Evolutionary conservation across 805 yeast genomes (phyloP).

Genomic region (Saccharomyces mikatae): DNA sequence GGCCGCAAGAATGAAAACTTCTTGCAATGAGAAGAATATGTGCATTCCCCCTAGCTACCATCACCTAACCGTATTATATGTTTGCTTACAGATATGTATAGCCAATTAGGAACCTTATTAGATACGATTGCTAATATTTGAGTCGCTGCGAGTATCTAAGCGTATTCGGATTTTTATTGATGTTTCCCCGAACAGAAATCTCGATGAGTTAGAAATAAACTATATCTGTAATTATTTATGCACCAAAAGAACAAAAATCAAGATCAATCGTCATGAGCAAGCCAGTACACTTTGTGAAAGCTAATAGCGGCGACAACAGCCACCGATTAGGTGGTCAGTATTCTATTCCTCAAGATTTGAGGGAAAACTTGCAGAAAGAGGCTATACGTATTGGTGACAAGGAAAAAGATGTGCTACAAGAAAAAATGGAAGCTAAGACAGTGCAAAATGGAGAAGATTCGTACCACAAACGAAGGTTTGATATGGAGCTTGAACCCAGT

Average conservation of each 20-base stretch:
- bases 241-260: neutral
- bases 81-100: neutral
- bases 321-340: conserved; percentile 33
- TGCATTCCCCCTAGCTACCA: neutral
- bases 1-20: neutral
- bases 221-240: neutral
- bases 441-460: conserved; percentile 36
- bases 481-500: conserved; percentile 22
- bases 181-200: neutral
- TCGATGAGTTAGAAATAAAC: neutral
- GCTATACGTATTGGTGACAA: conserved; percentile 13
- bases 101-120: neutral
- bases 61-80: neutral
- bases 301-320: neutral
- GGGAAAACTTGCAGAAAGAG: conserved; percentile 22
- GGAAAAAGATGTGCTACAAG: conserved; percentile 26
- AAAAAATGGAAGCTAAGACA: conserved; percentile 22
- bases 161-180: neutral
- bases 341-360: conserved; percentile 33
- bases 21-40: neutral
- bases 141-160: neutral
- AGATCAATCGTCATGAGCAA: neutral
- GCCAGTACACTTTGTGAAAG: neutral
- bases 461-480: conserved; percentile 39
- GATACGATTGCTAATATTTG: neutral